Evolutionary conservation across 75 land plant species (phyloP).

Genomic region (Picea glauca): DNA sequence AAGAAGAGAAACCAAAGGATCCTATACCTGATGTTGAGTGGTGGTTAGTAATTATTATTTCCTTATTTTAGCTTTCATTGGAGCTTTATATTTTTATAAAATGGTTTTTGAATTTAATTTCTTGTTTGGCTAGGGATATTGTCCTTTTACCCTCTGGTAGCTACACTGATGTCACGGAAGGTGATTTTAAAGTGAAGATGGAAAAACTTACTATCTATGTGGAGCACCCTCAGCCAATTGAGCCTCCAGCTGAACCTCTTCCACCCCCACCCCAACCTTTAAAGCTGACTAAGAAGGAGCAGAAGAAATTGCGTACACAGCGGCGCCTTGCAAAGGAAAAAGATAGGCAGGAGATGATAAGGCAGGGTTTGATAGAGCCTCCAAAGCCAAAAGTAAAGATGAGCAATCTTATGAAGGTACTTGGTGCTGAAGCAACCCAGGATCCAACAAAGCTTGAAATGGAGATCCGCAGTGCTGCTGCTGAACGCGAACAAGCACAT

Average conservation of each 20-base stretch:
- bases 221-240: conserved; percentile 93
- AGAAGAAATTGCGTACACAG: conserved; percentile 95
- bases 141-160: conserved; percentile 48
- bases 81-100: not conserved
- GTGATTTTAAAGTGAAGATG: conserved; percentile 56
- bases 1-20: conserved; percentile 80
- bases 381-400: conserved; percentile 95
- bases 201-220: conserved; percentile 86
- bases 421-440: conserved; percentile 98
- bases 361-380: conserved; percentile 92
- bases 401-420: conserved; percentile 97
- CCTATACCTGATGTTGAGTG: conserved; percentile 94
- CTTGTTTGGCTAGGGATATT: conserved; percentile 58
- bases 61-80: conserved; percentile 10
- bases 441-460: conserved; percentile 92
- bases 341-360: conserved; percentile 94
- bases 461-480: conserved; percentile 95
- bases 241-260: conserved; percentile 97
- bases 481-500: conserved; percentile 97
- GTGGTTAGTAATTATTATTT: conserved; percentile 65
- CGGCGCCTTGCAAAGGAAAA: conserved; percentile 88
- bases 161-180: conserved; percentile 49
- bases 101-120: conserved; percentile 4
- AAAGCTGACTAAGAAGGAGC: conserved; percentile 94
- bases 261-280: conserved; percentile 97